Conservation (phyloP, 148 eudicot genomes). For the Simmondsia chinensis region DNA sequence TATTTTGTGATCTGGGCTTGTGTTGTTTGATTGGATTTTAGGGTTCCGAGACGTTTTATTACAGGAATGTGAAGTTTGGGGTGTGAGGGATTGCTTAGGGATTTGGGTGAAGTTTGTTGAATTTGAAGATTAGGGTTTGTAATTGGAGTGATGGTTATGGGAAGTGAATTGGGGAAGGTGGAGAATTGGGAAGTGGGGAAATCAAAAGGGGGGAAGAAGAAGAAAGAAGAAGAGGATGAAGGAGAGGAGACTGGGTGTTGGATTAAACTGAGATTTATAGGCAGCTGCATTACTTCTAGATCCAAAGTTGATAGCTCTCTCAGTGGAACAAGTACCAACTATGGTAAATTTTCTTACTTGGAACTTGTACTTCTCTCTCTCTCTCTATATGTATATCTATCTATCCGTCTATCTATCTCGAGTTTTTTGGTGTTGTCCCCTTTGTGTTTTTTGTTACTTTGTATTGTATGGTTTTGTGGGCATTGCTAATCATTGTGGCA, state of each 20-base stretch:
- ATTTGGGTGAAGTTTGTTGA: slow-evolving; percentile 17
- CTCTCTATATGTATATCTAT: no score
- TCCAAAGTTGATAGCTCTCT: slow-evolving; percentile 86
- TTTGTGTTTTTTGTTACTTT: no score
- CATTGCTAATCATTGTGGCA: no score
- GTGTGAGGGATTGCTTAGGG: slow-evolving; percentile 14
- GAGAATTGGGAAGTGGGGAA: slow-evolving; percentile 55
- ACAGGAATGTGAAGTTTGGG: no score
- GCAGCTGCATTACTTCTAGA: slow-evolving; percentile 86
- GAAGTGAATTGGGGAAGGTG: slow-evolving; percentile 39
- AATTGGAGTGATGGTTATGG: slow-evolving; percentile 73
- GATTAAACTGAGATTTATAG: slow-evolving; percentile 63
- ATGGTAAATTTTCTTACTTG: slow-evolving; percentile 31
- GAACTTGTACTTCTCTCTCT: no score
- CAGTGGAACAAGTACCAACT: slow-evolving; percentile 69
- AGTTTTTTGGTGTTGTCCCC: no score
- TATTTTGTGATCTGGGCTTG: no score
- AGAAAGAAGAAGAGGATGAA: slow-evolving; percentile 31
- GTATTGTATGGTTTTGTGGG: no score
- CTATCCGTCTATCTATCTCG: no score
- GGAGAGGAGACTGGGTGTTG: slow-evolving; percentile 76
- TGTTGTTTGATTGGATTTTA: no score
- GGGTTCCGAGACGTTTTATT: no score
- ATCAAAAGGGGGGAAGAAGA: slow-evolving; percentile 40
- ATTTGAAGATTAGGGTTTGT: no score